Evolutionary conservation across 1,284 basidiomycete genomes (phyloP).

Genomic region (Trametes versicolor): DNA sequence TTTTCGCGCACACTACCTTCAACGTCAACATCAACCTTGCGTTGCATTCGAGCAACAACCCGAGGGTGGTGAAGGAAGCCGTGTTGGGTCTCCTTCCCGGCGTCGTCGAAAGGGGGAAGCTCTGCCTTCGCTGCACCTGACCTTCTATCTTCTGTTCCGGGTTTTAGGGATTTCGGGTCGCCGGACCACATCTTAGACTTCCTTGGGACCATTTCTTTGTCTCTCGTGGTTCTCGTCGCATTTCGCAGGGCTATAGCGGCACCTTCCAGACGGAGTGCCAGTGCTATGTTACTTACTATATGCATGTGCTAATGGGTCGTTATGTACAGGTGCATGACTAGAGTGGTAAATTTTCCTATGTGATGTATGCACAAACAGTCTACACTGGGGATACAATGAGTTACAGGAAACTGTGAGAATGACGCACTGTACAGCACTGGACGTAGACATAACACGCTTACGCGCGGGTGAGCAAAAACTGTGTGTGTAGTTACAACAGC

Average conservation of each 20-base stretch:
- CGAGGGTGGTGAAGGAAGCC: slow-evolving; percentile 20
- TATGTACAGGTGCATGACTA: background rate
- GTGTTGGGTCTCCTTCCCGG: slow-evolving; percentile 21
- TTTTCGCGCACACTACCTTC: slow-evolving; percentile 23
- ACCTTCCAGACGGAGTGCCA: background rate
- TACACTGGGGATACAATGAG: too few relatives aligned
- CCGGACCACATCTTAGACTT: background rate
- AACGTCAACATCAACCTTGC: slow-evolving; percentile 33
- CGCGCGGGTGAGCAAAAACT: background rate
- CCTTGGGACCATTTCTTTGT: background rate
- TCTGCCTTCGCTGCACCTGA: slow-evolving; percentile 25
- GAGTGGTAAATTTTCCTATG: background rate
- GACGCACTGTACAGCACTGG: too few relatives aligned
- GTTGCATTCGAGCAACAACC: slow-evolving; percentile 29
- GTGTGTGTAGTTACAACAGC: background rate
- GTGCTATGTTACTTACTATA: background rate
- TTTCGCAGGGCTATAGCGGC: background rate
- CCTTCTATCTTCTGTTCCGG: background rate
- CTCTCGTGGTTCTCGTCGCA: background rate
- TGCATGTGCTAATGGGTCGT: background rate
- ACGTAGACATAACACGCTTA: too few relatives aligned
- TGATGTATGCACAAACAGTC: too few relatives aligned
- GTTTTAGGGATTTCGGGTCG: background rate
- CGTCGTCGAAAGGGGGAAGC: slow-evolving; percentile 24
- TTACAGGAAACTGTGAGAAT: too few relatives aligned